These are phyloP conservation scores for Pseudotulostoma volvatum DNA, from an alignment of 495 filamentous ascomycete species.

Conservation along the genomic window DNA sequence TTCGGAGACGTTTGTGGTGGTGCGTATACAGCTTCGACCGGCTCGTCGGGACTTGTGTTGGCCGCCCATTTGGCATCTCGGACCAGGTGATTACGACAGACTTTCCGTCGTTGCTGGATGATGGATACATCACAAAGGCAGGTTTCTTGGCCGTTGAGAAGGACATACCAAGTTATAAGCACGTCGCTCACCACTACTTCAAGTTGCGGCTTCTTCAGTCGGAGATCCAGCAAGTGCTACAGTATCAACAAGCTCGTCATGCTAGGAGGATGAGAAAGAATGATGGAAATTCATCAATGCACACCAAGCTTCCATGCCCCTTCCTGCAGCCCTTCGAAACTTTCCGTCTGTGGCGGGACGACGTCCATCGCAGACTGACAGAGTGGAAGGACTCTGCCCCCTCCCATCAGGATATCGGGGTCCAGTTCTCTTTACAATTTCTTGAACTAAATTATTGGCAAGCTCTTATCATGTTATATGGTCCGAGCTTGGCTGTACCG, in stretches of 20 bases:
- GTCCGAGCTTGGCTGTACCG: constrained; percentile 81
- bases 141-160: constrained; percentile 46
- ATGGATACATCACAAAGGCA: constrained; percentile 74
- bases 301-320: constrained; percentile 62
- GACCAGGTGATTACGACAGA: constrained; percentile 91
- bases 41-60: constrained; percentile 81
- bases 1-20: constrained; percentile 86
- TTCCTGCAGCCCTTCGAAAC: constrained; percentile 73
- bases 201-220: constrained; percentile 83
- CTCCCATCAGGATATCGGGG: constrained; percentile 58
- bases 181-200: constrained; percentile 82
- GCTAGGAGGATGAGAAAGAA: constrained; percentile 35
- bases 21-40: constrained; percentile 89
- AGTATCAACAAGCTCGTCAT: constrained; percentile 63
- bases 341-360: constrained; percentile 74
- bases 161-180: constrained; percentile 60
- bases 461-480: constrained; percentile 90
- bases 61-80: constrained; percentile 80
- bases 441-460: constrained; percentile 96
- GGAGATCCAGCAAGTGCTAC: constrained; percentile 85
- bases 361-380: constrained; percentile 67
- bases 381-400: constrained; percentile 82
- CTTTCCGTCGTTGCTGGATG: constrained; percentile 76
- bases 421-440: constrained; percentile 72
- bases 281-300: constrained; percentile 51